Conservation (phyloP, 495 filamentous ascomycete species). For the Tuber borchii region DNA sequence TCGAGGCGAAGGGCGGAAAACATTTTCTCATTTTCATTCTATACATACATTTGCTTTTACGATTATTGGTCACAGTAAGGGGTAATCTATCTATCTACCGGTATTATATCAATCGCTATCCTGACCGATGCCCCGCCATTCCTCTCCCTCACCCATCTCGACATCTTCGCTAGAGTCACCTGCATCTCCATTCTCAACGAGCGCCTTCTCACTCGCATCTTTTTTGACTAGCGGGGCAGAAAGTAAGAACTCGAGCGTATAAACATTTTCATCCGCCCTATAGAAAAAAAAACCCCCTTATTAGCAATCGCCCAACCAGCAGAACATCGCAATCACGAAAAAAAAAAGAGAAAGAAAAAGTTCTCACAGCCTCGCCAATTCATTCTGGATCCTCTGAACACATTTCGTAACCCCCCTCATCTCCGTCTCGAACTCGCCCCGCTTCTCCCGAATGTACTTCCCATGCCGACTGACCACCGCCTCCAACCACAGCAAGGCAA, state of each 20-base stretch:
- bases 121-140: slow-evolving; percentile 27
- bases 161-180: slow-evolving; percentile 18
- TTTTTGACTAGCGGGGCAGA: slow-evolving; percentile 21
- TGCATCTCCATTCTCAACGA: slow-evolving; percentile 10
- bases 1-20: neutral
- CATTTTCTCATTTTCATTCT: neutral
- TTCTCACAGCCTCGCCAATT: slow-evolving; percentile 43
- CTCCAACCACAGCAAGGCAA: slow-evolving; percentile 87
- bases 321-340: neutral
- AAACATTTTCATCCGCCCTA: slow-evolving; percentile 78
- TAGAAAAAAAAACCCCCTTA: slow-evolving; percentile 47
- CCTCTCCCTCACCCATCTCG: slow-evolving; percentile 29
- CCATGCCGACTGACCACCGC: slow-evolving; percentile 76
- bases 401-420: slow-evolving; percentile 70
- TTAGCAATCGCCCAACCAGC: neutral
- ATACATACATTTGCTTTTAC: neutral
- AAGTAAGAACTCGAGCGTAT: slow-evolving; percentile 72
- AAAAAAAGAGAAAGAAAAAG: neutral
- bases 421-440: slow-evolving; percentile 68
- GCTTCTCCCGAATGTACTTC: slow-evolving; percentile 70
- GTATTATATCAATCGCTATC: slow-evolving; percentile 14
- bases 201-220: neutral
- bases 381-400: slow-evolving; percentile 67
- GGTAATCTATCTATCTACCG: neutral
- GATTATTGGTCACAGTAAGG: neutral